Evolutionary conservation across 768 basidiomycete species (phyloP), one percentile per base, ranked within the genome.

Genomic region (Fomitopsis pulvina): DNA sequence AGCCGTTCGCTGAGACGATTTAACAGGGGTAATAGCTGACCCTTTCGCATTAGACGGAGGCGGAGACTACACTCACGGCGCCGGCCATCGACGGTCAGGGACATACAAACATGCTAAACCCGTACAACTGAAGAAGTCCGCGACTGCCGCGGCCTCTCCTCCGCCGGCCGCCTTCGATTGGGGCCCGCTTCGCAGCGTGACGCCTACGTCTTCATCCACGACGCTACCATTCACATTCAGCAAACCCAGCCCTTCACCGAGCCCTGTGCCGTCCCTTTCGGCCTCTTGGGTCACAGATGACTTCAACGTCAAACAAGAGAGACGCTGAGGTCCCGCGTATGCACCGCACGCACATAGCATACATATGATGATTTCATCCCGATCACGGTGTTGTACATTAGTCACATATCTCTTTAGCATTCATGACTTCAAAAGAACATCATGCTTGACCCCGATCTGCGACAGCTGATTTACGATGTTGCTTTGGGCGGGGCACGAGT

Each of bases 141-240:
- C 56, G 11, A 20, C n/a, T 32, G 52, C 30, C n/a, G n/a, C n/a
- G 50, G 53, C 9, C 27, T 51, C 20, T 32, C 56, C 16, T 44
- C 34, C 65, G 0, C 49, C 62, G 1, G 28, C 72, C 21, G 57
- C 68, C 1, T 81, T 83, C 61, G 72, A 77, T 55, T 84, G 82
- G 82, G 83, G 83, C 9, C 81, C 81, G 1, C 56, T 83, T 50
- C 82, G 82, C n/a, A 51, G 49, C 22, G 48, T 59, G 26, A 44
- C 47, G 18, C 52, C 59, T 22, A 57, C 47, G 47, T 52, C 49
- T 12, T 55, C 58, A 27, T 53, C 41, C 52, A 56, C 47, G 43
- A 54, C 52, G n/a, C 39, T 63, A 5, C 52, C 55, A 18, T 32
- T 43, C 4, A 29, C 41, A 4, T 21, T 53, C 8, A 22, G 40